Conservation (phyloP, 768 basidiomycete species). For the Artomyces pyxidatus region DNA sequence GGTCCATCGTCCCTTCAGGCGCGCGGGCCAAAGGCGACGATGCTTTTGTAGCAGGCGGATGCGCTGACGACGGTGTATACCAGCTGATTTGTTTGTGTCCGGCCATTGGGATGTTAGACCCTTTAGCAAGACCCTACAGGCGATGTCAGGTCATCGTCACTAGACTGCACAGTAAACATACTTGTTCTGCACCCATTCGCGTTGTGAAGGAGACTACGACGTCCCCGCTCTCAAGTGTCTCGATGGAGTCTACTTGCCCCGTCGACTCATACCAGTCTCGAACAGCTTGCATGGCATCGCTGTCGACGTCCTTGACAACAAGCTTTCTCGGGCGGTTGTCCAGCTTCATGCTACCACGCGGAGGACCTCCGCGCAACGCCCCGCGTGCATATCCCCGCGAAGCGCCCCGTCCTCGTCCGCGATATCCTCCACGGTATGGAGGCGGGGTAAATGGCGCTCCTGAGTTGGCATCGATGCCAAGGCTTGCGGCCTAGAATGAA, state of each 20-base stretch:
- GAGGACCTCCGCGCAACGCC: constrained; percentile 55
- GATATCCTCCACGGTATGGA: constrained; percentile 34
- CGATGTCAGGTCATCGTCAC: constrained; percentile 1
- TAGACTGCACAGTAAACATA: too few relatives aligned
- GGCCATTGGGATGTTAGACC: constrained; percentile 53
- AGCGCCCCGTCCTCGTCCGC: constrained; percentile 64
- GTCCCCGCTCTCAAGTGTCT: constrained; percentile 46
- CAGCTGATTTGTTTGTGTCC: constrained; percentile 63
- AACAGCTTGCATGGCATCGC: constrained; percentile 48
- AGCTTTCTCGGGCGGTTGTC: constrained; percentile 85
- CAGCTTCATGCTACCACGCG: constrained; percentile 74
- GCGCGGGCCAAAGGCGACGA: too few relatives aligned
- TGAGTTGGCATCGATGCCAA: constrained; percentile 46
- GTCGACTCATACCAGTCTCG: constrained; percentile 80
- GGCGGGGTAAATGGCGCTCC: constrained; percentile 27
- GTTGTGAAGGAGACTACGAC: constrained; percentile 64
- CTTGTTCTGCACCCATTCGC: constrained; percentile 72
- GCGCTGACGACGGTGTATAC: constrained; percentile 34
- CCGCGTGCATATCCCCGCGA: constrained; percentile 51
- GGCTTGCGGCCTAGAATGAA: constrained; percentile 53
- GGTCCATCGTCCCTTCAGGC: too few relatives aligned
- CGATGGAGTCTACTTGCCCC: constrained; percentile 63
- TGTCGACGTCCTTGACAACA: constrained; percentile 58
- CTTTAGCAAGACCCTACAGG: constrained; percentile 63
- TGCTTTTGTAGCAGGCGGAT: constrained; percentile 12